Conservation (phyloP, 371 early-diverging fungal genomes). For the Pancytospora philotis region DNA sequence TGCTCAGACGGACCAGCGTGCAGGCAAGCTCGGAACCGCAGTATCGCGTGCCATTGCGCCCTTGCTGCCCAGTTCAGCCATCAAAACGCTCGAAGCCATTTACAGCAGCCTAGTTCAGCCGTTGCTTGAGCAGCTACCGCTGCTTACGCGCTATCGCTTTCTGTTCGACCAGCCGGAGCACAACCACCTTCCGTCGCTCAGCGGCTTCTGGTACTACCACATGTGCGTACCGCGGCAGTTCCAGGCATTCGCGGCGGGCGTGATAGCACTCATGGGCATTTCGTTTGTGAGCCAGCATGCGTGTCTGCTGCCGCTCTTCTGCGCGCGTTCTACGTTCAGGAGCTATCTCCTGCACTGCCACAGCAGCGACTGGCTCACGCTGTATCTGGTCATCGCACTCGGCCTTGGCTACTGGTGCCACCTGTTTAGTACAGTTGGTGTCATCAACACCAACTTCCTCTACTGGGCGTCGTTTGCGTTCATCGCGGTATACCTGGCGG, state of each 20-base stretch:
- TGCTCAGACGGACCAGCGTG: neutral
- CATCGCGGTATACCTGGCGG: slow-evolving; percentile 9
- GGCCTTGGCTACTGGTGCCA: slow-evolving; percentile 1
- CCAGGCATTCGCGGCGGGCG: neutral
- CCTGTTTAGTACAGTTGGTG: neutral
- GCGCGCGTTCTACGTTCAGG: neutral
- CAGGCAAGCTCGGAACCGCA: no score
- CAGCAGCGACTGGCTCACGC: neutral
- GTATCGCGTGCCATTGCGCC: neutral
- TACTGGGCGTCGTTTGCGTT: slow-evolving; percentile 5
- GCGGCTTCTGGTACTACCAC: slow-evolving; percentile 4
- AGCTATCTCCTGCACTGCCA: slow-evolving; percentile 9
- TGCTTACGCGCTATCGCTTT: neutral
- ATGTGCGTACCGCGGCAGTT: slow-evolving; percentile 1
- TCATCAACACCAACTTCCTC: slow-evolving; percentile 11
- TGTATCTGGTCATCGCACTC: slow-evolving; percentile 1
- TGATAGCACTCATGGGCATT: neutral
- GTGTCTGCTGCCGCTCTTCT: neutral
- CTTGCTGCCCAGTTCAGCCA: neutral
- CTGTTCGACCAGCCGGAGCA: neutral
- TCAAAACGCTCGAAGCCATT: neutral
- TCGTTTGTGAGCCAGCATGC: neutral
- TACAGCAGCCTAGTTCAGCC: neutral
- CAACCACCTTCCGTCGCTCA: slow-evolving; percentile 1
- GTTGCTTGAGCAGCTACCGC: neutral